Conservation (phyloP, 192 early-diverging fungal species). For the Haplosporangium gracile region DNA sequence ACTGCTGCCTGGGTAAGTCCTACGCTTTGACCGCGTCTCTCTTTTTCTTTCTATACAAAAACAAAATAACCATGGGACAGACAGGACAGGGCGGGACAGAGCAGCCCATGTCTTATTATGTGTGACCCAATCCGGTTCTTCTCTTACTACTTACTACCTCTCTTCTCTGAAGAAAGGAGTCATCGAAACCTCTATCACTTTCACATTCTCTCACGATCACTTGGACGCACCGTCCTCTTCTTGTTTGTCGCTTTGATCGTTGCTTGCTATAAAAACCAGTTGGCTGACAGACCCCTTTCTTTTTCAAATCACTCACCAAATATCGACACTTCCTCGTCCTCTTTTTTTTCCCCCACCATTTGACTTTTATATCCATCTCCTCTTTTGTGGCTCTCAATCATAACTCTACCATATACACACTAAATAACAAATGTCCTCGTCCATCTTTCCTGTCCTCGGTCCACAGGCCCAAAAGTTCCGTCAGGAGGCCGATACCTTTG, state of each 20-base stretch:
- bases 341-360: constrained; percentile 8
- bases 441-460: constrained; percentile 35
- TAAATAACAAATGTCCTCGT: constrained; percentile 24
- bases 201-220: neutral
- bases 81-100: neutral
- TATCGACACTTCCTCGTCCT: constrained; percentile 7
- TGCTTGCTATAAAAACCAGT: neutral
- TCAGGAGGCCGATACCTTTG: constrained; percentile 91
- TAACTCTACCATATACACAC: neutral
- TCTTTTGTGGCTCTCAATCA: neutral
- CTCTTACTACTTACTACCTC: neutral
- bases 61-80: neutral
- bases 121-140: neutral
- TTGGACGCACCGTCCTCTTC: neutral
- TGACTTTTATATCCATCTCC: constrained; percentile 4
- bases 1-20: constrained; percentile 52
- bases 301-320: neutral
- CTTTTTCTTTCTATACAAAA: neutral
- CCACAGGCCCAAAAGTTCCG: constrained; percentile 74
- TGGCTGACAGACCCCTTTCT: neutral
- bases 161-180: neutral
- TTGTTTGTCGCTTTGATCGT: neutral
- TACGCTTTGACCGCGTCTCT: constrained; percentile 9
- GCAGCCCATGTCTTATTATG: constrained; percentile 9
- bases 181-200: neutral